Conservation (phyloP, 495 filamentous ascomycete species). For the Penicillium coffeae region DNA sequence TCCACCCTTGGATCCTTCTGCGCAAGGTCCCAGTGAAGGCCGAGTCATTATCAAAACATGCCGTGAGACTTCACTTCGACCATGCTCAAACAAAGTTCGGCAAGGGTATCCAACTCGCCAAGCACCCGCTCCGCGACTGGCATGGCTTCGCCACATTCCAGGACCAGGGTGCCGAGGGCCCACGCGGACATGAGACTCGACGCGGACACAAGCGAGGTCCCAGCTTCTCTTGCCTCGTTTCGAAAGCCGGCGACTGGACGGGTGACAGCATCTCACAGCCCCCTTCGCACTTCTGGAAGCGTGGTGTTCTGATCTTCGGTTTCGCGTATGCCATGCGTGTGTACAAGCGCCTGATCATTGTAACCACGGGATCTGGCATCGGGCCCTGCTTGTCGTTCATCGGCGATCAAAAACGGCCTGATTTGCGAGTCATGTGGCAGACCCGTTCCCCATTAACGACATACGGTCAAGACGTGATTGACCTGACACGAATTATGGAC, state of each 20-base stretch:
- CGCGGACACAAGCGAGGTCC: slow-evolving; percentile 2
- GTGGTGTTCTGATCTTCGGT: slow-evolving; percentile 56
- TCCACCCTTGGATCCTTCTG: slow-evolving; percentile 42
- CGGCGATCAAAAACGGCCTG: slow-evolving; percentile 43
- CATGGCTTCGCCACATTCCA: slow-evolving; percentile 79
- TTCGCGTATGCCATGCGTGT: slow-evolving; percentile 69
- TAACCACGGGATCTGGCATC: slow-evolving; percentile 83
- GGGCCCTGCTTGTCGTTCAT: slow-evolving; percentile 56
- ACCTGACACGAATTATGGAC: slow-evolving; percentile 43
- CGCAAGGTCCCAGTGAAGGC: slow-evolving; percentile 53
- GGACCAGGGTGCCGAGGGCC: slow-evolving; percentile 22
- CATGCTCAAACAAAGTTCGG: slow-evolving; percentile 47
- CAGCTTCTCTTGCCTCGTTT: slow-evolving; percentile 66
- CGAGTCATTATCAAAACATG: slow-evolving; percentile 65
- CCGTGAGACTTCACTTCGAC: slow-evolving; percentile 66
- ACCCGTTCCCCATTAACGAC: slow-evolving; percentile 47
- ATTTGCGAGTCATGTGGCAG: slow-evolving; percentile 57
- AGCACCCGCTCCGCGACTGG: slow-evolving; percentile 66
- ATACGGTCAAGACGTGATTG: slow-evolving; percentile 45
- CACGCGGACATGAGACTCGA: slow-evolving; percentile 1
- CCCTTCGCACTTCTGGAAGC: slow-evolving; percentile 44
- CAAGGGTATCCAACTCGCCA: slow-evolving; percentile 46
- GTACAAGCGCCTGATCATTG: slow-evolving; percentile 64
- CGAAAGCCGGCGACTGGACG: slow-evolving; percentile 86
- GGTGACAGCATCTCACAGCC: slow-evolving; percentile 57